Evolutionary conservation across 139 green algal genomes (phyloP).

Genomic region (Dunaliella sp.): DNA sequence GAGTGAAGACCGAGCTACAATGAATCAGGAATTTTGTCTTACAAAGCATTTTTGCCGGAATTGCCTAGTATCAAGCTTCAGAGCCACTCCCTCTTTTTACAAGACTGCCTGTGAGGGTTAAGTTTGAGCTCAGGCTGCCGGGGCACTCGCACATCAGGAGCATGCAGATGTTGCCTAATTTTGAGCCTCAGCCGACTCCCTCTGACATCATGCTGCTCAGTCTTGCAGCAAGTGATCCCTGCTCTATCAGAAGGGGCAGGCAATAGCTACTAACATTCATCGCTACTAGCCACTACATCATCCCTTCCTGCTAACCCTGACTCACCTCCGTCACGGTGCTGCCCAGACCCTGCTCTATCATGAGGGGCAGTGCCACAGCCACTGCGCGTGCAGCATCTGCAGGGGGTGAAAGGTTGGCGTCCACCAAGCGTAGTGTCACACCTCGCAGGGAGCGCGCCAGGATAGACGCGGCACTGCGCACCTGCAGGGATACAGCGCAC

Average conservation of each 20-base stretch:
- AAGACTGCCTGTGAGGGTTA: no score
- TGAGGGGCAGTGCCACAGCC: slow-evolving; percentile 57
- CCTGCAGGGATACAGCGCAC: no score
- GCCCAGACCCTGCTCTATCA: slow-evolving; percentile 61
- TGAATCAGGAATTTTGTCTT: no score
- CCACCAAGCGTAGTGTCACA: slow-evolving; percentile 69
- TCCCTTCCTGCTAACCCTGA: no score
- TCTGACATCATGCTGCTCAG: neutral
- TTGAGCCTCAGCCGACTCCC: neutral
- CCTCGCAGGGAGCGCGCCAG: slow-evolving; percentile 45
- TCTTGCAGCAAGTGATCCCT: neutral
- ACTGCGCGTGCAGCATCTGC: slow-evolving; percentile 47
- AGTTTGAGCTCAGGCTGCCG: no score
- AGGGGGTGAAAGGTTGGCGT: slow-evolving; percentile 29
- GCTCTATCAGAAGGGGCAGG: neutral
- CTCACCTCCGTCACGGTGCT: slow-evolving; percentile 53
- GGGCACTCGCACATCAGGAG: no score
- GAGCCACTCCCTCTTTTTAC: no score
- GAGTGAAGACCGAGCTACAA: no score
- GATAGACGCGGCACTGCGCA: neutral
- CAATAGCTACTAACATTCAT: no score
- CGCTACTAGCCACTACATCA: no score
- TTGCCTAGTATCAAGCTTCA: no score
- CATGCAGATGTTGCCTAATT: neutral
- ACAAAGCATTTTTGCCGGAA: no score